Evolutionary conservation across 2,329 filamentous ascomycete genomes (phyloP), one percentile per base, ranked within the genome.

Genomic region (Fusarium annulatum): DNA sequence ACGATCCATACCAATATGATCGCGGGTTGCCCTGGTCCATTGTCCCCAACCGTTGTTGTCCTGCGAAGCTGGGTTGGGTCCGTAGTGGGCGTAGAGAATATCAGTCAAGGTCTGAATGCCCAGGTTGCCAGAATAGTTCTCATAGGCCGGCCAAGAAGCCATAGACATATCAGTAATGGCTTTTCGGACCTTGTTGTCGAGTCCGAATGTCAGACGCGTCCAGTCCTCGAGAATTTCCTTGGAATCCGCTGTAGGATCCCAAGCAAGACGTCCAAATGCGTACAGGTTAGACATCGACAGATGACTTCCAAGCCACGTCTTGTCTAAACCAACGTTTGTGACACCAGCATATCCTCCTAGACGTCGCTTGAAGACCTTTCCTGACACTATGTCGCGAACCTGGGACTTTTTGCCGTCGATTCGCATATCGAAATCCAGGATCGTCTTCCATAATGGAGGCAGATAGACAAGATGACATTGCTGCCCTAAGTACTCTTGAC

Each of bases 211-310:
- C 28, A 94, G 82, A 6, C 88, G 86, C n/a, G 85, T 90, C 92
- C 92, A 94, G 67, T 91, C 89, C 75, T 90, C 81, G 0, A 93
- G 82, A 7, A 93, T 85, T 0, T 58, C 61, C 14, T 68, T 55
- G 2, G 79, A 62, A 48, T 88, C 85, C 0, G 80, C 75, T 0
- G 83, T 82, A 0, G 91, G 89, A 60, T 91, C 82, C 92, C 92
- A 94, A 0, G 91, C 90, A 21, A 93, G 79, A 5, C 86, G 86
- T 15, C 92, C 92, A 73, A 90, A 94, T 1, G 90, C 91, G 74
- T 93, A 94, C 3, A 94, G 81, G 77, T 94, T 93, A 1, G 90
- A 90, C 90, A 93, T 92, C 55, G 91, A 86, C 1, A 93, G 83
- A 78, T 93, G 90, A 66, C 88, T 90, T 15, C 92, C 92, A 0